Evolutionary conservation across 768 basidiomycete genomes (phyloP), one percentile per base, ranked within the genome.

Genomic region (Phlegmacium glaucopus): DNA sequence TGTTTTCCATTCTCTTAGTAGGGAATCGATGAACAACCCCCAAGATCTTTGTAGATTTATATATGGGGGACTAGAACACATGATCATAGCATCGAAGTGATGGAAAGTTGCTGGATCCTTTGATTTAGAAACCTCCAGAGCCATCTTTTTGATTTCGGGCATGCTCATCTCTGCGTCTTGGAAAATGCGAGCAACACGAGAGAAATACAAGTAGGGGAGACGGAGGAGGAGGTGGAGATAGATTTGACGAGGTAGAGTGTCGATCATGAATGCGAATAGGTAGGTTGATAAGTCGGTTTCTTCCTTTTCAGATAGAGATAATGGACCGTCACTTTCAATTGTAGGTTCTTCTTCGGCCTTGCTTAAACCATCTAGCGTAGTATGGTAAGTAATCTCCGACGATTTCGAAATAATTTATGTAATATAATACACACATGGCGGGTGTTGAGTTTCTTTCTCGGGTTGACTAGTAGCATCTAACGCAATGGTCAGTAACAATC

Each of bases 141-240:
- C 60, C 62, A 72, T 67, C 11, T 61, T 48, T 15, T 70, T 65
- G 35, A 87, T 71, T 49, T 85, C 80, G 5, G 74, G 74, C 56
- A 75, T 71, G 44, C 76, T 79, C 34, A 87, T 66, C 34, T 85
- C 77, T 1, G 83, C 82, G 37, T 84, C 82, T 48, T 82, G 76
- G 49, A 85, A 83, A 29, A 86, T 71, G 26, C 78, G 70, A 4
- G 77, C 71, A 15, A 87, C 85, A 1, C 85, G 77, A 3, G 79
- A 74, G 60, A 82, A 87, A 57, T 87, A 87, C 27, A 86, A 58
- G 9, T 77, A 74, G 1, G 85, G 85, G 4, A 87, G 70, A 16
- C 79, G 71, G 15, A 87, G 64, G 9, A 85, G 75, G 10, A 64
- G 16, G 45, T 66, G 49, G 5, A 67, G 58, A 43, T 72, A 72